These are phyloP conservation scores for Russula lepida DNA, from an alignment of 768 basidiomycete species.

Conservation along the genomic window DNA sequence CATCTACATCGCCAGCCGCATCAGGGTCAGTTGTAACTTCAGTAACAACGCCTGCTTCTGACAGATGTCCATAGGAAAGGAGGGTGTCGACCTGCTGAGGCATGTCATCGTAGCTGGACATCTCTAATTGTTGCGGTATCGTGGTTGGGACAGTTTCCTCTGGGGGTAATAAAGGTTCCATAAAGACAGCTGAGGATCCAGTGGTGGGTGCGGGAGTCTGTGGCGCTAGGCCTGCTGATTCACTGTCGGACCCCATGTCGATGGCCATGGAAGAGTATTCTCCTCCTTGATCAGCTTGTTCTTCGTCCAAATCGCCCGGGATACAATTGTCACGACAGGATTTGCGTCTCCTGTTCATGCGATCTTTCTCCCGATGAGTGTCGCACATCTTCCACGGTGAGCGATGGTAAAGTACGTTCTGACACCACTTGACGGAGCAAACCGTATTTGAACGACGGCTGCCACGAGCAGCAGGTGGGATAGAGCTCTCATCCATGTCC, in stretches of 20 bases:
- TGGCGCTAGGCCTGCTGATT: neutral
- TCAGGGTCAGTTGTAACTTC: neutral
- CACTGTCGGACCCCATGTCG: neutral
- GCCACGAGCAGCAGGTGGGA: slow-evolving; percentile 28
- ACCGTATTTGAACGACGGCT: slow-evolving; percentile 30
- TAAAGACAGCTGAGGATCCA: slow-evolving; percentile 10
- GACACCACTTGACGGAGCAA: slow-evolving; percentile 35
- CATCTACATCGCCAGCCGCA: neutral
- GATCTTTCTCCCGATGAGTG: slow-evolving; percentile 34
- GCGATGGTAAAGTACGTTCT: slow-evolving; percentile 36
- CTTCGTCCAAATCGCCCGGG: slow-evolving; percentile 2
- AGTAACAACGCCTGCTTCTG: neutral
- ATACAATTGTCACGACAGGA: slow-evolving; percentile 23
- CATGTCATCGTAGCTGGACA: neutral
- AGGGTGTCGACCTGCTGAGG: neutral
- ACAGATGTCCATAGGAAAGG: neutral
- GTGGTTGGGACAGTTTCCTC: neutral
- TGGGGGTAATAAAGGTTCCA: slow-evolving; percentile 19
- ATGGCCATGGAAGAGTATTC: neutral
- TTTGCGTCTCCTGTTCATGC: slow-evolving; percentile 27
- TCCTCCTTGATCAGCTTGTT: neutral
- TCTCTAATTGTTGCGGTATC: neutral
- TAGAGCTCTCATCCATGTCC: slow-evolving; percentile 15
- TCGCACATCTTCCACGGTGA: slow-evolving; percentile 45
- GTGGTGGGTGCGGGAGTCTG: neutral